Evolutionary conservation across 495 filamentous ascomycete species (phyloP), one percentile per base, ranked within the genome.

Genomic region (Articulospora tetracladia): DNA sequence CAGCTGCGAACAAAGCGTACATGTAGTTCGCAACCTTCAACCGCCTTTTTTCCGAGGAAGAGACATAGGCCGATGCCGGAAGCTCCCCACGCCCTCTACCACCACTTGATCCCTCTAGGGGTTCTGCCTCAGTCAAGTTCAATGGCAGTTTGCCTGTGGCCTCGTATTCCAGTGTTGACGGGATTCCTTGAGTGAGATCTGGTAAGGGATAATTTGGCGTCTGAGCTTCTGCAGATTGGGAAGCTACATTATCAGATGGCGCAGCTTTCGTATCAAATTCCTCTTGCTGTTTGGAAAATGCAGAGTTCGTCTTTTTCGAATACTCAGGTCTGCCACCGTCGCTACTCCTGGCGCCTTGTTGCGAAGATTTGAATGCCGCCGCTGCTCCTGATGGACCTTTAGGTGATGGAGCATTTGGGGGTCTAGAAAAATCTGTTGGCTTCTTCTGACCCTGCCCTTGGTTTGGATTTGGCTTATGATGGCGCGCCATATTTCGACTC

Each of bases 131-230:
- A 3, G 84, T 81, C 11, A 87, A 70, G 47, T 86, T 80, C 55
- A 90, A 39, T 24, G 61, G 72, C 26, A 74, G 68, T 57, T 41
- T 62, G 24, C 74, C 73, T 13, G 77, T 77, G 3, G 74, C 81
- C 71, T 89, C 84, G 61, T 88, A 83, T 68, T 94, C 90, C 32
- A 96, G 77, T 19, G 92, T 96, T 20, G 92, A 96, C 0, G 92
- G 92, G 59, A 97, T 94, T 63, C 92, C 92, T 69, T 93, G 87
- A 8, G 90, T 93, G 23, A 97, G 82, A 69, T 97, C 92, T 57
- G 92, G 92, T 19, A 97, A 79, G 20, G 87, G 86, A 66, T 81
- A 74, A 1, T 75, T 70, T 59, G 78, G 70, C 44, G 73, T 69
- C 68, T 72, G 66, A 24, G 74, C 61, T 46, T 76, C 68, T 46